phyloP scores from a whole-genome alignment of 768 basidiomycete species.

The Trametes gibbosa region DNA sequence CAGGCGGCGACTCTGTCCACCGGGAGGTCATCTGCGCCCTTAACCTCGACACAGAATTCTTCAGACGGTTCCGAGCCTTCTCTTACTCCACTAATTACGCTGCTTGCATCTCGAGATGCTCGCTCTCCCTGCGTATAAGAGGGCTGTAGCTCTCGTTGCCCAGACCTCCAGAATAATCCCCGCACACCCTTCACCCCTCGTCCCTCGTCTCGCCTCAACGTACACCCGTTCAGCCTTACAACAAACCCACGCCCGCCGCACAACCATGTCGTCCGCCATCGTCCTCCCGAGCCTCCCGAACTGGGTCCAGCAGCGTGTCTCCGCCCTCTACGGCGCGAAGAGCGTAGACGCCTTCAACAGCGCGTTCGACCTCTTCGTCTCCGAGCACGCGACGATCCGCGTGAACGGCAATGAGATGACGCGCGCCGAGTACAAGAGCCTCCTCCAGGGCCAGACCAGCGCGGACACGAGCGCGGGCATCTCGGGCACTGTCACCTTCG shows the following conservation, averaged over 20 bases:
- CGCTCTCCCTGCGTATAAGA: slow-evolving; percentile 6
- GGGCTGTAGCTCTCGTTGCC: background rate
- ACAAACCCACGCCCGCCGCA: background rate
- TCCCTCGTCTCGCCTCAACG: background rate
- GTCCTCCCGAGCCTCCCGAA: slow-evolving; percentile 40
- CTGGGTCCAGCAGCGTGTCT: slow-evolving; percentile 42
- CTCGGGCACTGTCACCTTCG: slow-evolving; percentile 26
- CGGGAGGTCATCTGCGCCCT: background rate
- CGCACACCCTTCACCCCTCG: background rate
- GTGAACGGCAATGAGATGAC: slow-evolving; percentile 41
- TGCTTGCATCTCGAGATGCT: background rate
- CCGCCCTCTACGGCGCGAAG: slow-evolving; percentile 38
- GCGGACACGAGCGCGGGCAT: slow-evolving; percentile 27
- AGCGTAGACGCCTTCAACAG: slow-evolving; percentile 32
- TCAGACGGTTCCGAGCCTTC: background rate
- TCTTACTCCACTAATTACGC: background rate
- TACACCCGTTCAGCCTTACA: background rate
- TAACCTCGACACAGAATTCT: background rate
- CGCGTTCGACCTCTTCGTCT: slow-evolving; percentile 42
- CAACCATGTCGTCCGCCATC: slow-evolving; percentile 24
- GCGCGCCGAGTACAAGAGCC: slow-evolving; percentile 40
- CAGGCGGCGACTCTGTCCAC: background rate
- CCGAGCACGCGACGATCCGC: slow-evolving; percentile 33
- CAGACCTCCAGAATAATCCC: background rate
- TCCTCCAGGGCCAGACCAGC: slow-evolving; percentile 28